Base-by-base conservation (phyloP, 2,329 filamentous ascomycete genomes). In the Ploettnerulaceae sp. region DNA sequence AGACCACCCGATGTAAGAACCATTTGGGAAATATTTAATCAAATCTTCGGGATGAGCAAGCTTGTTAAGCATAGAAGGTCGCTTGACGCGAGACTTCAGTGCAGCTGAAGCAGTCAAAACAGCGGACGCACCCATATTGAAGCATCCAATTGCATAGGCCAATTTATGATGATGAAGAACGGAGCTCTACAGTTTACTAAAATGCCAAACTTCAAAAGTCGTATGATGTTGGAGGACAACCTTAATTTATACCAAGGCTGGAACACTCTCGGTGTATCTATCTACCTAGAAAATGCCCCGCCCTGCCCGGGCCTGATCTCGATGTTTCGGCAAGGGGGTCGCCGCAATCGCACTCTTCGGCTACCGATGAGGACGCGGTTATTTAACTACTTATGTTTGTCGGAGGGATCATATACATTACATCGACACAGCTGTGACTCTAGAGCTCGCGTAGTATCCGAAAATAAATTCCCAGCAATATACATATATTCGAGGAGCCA, bases 1-100 rank as follows among this genome's bases (percentile, higher is more conserved):
- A 54, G 82, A 89, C 89, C 89, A 95, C 61, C 89, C 89, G 60
- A 95, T 79, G 67, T 93, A 93, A n/a, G 86, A 70, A 63, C 82
- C 83, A 72, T 93, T 79, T 55, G 89, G 89, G 61, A 95, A 95
- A 57, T 86, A 76, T 54, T 85, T 75, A 50, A 95, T 75, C 54
- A 94, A 68, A 65, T 94, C 88, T 66, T 93, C 80, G 28, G 89
- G 80, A 59, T 81, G 81, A 59, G 83, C 81, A 49, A 95, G 73
- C 75, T 91, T 94, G 61, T 81, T 82, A 47, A 94, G 75, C 67
- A 91, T 82, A 32, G 84, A 85, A 17, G 88, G 83, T 55, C 86
- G 79, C 58, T 82, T 74, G 53, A 93, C 75, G 58, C 89, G 84
- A 61, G 82, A 79, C 71, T 82, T 86, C 62, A 95, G 73, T 49